Evolutionary conservation across 2,329 filamentous ascomycete genomes (phyloP).

Genomic region (Corynespora cassiicola): DNA sequence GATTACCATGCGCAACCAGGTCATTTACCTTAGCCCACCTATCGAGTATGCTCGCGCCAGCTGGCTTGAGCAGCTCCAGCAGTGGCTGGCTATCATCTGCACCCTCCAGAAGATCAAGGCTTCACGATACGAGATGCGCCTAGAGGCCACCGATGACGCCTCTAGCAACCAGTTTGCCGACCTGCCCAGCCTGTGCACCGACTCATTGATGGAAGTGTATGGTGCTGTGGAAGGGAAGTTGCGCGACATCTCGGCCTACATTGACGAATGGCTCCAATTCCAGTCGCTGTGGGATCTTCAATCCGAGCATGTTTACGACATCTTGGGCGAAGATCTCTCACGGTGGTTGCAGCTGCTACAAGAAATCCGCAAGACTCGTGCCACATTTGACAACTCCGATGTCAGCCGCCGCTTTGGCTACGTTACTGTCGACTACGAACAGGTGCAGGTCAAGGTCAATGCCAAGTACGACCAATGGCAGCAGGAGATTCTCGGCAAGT

Average conservation of each 20-base stretch:
- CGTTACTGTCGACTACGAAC: conserved; percentile 95
- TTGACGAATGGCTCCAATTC: conserved; percentile 98
- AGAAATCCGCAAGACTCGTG: conserved; percentile 92
- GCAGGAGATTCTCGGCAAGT: conserved; percentile 93
- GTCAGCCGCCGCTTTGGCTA: conserved; percentile 92
- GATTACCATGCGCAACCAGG: conserved; percentile 96
- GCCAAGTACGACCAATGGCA: conserved; percentile 99
- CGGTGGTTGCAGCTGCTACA: conserved; percentile 96
- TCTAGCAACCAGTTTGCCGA: conserved; percentile 77
- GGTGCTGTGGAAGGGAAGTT: conserved; percentile 83
- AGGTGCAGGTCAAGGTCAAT: conserved; percentile 98
- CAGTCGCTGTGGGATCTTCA: conserved; percentile 98
- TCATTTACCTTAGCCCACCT: conserved; percentile 94
- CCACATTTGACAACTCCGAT: conserved; percentile 97
- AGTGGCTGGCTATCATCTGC: conserved; percentile 92
- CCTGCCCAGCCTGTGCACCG: conserved; percentile 82
- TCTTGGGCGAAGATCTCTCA: conserved; percentile 87
- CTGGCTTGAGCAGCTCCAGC: conserved; percentile 91
- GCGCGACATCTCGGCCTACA: conserved; percentile 78
- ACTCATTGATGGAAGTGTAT: conserved; percentile 81
- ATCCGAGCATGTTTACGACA: conserved; percentile 92
- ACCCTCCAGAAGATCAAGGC: conserved; percentile 94
- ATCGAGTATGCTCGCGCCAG: conserved; percentile 89
- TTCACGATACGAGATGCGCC: conserved; percentile 89
- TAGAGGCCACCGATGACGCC: conserved; percentile 67